A percentile compares a stretch with the other conserved stretches of the same genome.
These are phyloP conservation scores for Aechmea fasciata DNA, from an alignment of 176 grass and related monocot species.

Conservation along the genomic window DNA sequence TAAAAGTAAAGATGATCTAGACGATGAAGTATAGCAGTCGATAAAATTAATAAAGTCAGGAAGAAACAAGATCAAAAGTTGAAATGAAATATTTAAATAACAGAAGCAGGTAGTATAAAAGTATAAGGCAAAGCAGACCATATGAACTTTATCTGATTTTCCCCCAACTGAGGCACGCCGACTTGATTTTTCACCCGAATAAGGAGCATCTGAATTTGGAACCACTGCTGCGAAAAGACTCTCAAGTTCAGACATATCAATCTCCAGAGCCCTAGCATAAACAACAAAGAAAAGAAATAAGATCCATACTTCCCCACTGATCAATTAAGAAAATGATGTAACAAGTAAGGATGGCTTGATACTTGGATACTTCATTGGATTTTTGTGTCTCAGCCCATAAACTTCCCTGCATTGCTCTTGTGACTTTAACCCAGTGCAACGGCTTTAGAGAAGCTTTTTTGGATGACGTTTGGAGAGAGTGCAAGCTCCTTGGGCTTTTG, in stretches of 20 bases:
- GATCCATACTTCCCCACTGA: neutral
- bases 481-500: constrained; percentile 55
- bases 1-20: too few relatives aligned
- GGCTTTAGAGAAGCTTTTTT: constrained; percentile 77
- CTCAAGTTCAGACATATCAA: constrained; percentile 85
- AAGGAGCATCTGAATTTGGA: constrained; percentile 45
- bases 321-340: neutral
- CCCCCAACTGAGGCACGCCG: constrained; percentile 35
- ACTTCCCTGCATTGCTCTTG: constrained; percentile 75
- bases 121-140: constrained; percentile 35
- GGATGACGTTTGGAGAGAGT: constrained; percentile 30
- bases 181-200: constrained; percentile 18
- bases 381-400: constrained; percentile 89
- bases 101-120: constrained; percentile 14
- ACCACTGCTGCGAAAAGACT: constrained; percentile 75
- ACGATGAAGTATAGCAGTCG: too few relatives aligned
- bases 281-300: neutral
- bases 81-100: neutral
- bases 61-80: neutral
- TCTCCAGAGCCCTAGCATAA: constrained; percentile 65
- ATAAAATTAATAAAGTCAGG: too few relatives aligned
- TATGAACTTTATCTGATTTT: constrained; percentile 70
- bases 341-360: constrained; percentile 9
- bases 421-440: constrained; percentile 92
- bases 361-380: constrained; percentile 53